Conservation (phyloP, 106 monocot genomes). For the Hemerocallis citrina region DNA sequence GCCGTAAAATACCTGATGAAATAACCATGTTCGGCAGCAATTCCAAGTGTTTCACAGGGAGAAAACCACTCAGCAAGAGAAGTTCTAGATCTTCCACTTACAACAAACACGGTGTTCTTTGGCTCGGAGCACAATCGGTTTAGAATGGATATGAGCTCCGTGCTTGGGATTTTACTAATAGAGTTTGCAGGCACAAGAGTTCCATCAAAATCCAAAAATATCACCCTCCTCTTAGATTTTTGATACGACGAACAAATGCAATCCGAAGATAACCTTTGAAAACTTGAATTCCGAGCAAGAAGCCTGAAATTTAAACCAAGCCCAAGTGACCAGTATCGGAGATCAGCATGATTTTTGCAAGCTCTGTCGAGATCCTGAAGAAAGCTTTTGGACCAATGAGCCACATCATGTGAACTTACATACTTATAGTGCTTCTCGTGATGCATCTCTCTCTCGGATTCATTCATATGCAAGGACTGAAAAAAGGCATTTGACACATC, state of each 20-base stretch:
- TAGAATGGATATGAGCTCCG: slow-evolving; percentile 20
- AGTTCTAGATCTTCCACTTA: slow-evolving; percentile 37
- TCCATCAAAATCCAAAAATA: slow-evolving; percentile 58
- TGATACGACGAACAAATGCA: slow-evolving; percentile 21
- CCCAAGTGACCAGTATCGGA: slow-evolving; percentile 45
- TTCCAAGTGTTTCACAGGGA: slow-evolving; percentile 27
- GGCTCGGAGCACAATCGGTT: slow-evolving; percentile 30
- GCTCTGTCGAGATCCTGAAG: slow-evolving; percentile 41
- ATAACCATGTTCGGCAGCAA: slow-evolving; percentile 59
- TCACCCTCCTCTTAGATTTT: slow-evolving; percentile 23
- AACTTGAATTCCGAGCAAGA: slow-evolving; percentile 36
- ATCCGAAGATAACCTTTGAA: slow-evolving; percentile 33
- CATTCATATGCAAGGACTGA: slow-evolving; percentile 16
- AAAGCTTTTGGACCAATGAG: slow-evolving; percentile 48
- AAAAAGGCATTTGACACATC: slow-evolving; percentile 38
- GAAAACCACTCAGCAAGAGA: slow-evolving; percentile 33
- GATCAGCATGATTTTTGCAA: slow-evolving; percentile 42
- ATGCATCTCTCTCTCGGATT: slow-evolving; percentile 36
- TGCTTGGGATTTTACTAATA: slow-evolving; percentile 24
- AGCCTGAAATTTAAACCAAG: slow-evolving; percentile 50
- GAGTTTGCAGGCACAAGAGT: slow-evolving; percentile 29
- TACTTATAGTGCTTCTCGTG: slow-evolving; percentile 65
- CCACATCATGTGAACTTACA: slow-evolving; percentile 50
- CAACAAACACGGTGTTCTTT: slow-evolving; percentile 36
- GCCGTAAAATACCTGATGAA: slow-evolving; percentile 42